Base-by-base conservation (phyloP, 2,329 filamentous ascomycete species). In the Chalaropsis thielavioides region DNA sequence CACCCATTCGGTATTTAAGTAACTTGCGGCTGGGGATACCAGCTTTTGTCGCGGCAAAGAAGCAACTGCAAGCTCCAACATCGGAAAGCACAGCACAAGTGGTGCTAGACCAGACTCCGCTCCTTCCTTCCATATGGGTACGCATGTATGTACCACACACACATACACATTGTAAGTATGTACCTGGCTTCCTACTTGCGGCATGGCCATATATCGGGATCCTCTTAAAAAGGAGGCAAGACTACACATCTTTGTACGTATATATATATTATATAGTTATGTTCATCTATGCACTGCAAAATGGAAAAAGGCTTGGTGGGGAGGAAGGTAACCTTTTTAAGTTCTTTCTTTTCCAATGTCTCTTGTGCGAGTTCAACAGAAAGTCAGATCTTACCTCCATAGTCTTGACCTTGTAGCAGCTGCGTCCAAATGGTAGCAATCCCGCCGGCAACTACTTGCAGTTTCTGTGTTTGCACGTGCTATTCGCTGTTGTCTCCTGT, bases 31-130 rank as follows among this genome's bases (percentile, higher is more conserved):
- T 58, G 46, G 35, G 5, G 43, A 35, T 58, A n/a, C 49, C 43
- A 61, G 60, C 13, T 44, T 46, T 46, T 46, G 27, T 62, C 60
- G 31, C 62, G 46, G 62, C 46, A 63, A 63, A 61, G 62, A 44
- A 61, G 35, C 58, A 61, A 61, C 31, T 43, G 59, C 40, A 60
- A 49, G 49, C 65, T 64, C 65, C 61, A 66, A 51, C 54, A 63
- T 66, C 31, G 64, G 61, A 60, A 65, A 31, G 35, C 19, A 62
- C 59, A 60, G 31, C 22, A 49, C 46, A 24, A n/a, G 11, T 10
- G 10, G 5, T 8, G 22, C 19, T 19, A 24, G 46, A 10, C n/a
- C 19, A 24, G 22, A 49, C 46, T 13, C 19, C 46, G 19, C 46
- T 11, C 46, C 46, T 11, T 49, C 17, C 46, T 10, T 24, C 19